Evolutionary conservation across 2,329 filamentous ascomycete species (phyloP).

Genomic region (Arachnopeziza araneosa): DNA sequence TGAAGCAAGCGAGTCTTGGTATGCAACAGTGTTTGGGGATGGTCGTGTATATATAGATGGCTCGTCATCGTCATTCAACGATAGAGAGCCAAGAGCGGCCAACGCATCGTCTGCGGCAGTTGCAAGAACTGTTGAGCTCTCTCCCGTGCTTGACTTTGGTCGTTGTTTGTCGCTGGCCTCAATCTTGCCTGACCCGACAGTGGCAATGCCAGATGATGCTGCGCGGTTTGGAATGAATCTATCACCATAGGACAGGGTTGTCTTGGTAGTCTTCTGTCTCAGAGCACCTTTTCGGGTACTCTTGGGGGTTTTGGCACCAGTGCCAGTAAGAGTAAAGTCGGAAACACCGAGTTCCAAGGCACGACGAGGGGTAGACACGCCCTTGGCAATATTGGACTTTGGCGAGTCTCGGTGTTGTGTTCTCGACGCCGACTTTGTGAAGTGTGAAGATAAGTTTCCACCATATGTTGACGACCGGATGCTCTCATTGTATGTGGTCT

Average conservation of each 20-base stretch:
- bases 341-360: conserved; percentile 84
- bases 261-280: conserved; percentile 60
- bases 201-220: conserved; percentile 82
- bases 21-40: conserved; percentile 82
- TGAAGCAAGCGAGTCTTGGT: conserved; percentile 83
- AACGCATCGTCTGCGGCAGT: conserved; percentile 68
- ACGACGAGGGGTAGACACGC: conserved; percentile 70
- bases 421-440: conserved; percentile 64
- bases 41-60: conserved; percentile 66
- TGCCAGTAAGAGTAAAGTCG: conserved; percentile 86
- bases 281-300: conserved; percentile 48
- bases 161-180: conserved; percentile 60
- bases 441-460: conserved; percentile 72
- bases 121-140: conserved; percentile 71
- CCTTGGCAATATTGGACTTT: conserved; percentile 89
- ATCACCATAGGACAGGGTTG: conserved; percentile 75
- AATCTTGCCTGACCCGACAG: conserved; percentile 77
- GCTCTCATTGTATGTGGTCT: conserved; percentile 48
- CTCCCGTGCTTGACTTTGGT: conserved; percentile 63
- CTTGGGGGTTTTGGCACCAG: conserved; percentile 62
- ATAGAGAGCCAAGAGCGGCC: conserved; percentile 73
- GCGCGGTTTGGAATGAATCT: conserved; percentile 93
- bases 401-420: conserved; percentile 75
- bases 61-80: conserved; percentile 65
- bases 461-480: conserved; percentile 64